Evolutionary conservation across 768 basidiomycete genomes (phyloP).

Genomic region (Collybia sordida): DNA sequence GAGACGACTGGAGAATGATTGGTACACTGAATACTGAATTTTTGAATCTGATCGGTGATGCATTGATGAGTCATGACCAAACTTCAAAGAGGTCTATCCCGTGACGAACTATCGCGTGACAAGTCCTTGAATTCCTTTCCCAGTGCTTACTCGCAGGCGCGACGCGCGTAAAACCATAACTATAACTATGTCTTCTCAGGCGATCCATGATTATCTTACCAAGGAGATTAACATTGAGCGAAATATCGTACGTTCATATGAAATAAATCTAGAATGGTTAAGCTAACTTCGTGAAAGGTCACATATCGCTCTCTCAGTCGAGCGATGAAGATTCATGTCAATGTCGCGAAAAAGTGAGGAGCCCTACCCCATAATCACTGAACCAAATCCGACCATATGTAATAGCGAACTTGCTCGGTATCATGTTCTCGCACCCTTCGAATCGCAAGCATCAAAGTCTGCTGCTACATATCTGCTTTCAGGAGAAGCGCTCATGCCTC

Average conservation of each 20-base stretch:
- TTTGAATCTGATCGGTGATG: no score
- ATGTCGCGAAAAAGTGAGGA: slow-evolving; percentile 73
- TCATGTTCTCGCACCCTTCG: slow-evolving; percentile 43
- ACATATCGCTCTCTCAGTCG: slow-evolving; percentile 79
- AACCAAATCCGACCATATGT: not conserved
- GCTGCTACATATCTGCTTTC: slow-evolving; percentile 74
- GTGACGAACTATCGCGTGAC: not conserved
- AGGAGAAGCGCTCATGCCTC: slow-evolving; percentile 43
- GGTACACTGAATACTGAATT: no score
- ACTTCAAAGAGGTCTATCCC: no score
- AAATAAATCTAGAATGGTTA: not conserved
- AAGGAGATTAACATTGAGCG: slow-evolving; percentile 52
- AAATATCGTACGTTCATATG: slow-evolving; percentile 38
- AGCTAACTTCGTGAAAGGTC: slow-evolving; percentile 45
- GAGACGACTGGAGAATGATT: no score
- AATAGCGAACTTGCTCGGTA: slow-evolving; percentile 64
- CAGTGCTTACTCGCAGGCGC: no score
- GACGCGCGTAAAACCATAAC: not conserved
- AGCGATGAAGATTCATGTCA: slow-evolving; percentile 69
- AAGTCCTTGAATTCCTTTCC: not conserved
- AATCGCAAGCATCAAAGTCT: slow-evolving; percentile 31
- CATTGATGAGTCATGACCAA: no score
- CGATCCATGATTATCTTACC: slow-evolving; percentile 45
- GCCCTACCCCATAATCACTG: not conserved
- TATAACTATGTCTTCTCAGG: slow-evolving; percentile 37